phyloP scores from a whole-genome alignment of 441 rosid genomes.

The Sinapis alba region DNA sequence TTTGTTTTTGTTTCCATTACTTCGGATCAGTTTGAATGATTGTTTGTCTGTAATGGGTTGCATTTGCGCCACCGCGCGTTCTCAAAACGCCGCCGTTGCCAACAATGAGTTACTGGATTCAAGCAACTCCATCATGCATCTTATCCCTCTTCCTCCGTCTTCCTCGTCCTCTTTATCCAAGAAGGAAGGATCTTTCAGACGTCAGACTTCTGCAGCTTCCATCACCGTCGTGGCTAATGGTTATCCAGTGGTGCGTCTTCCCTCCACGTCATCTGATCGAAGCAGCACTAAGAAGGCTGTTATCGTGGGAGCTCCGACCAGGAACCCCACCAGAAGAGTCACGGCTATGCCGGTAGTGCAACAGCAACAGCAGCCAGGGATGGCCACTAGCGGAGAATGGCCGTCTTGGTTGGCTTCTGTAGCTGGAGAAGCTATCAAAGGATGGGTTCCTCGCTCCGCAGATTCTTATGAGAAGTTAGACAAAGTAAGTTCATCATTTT shows the following conservation, averaged over 20 bases:
- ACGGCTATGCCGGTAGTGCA: slow-evolving; percentile 28
- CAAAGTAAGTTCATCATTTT: slow-evolving; percentile 24
- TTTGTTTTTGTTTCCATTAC: background rate
- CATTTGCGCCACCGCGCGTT: slow-evolving; percentile 43
- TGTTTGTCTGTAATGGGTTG: slow-evolving; percentile 35
- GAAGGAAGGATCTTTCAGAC: slow-evolving; percentile 25
- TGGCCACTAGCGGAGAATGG: slow-evolving; percentile 30
- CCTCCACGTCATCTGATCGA: slow-evolving; percentile 37
- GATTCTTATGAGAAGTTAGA: slow-evolving; percentile 42
- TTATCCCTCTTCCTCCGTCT: slow-evolving; percentile 15
- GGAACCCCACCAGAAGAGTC: slow-evolving; percentile 30
- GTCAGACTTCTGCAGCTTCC: slow-evolving; percentile 29
- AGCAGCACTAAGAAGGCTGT: background rate
- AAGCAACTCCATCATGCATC: slow-evolving; percentile 38
- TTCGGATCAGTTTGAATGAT: slow-evolving; percentile 10
- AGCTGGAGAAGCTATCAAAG: slow-evolving; percentile 43
- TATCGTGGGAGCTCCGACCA: slow-evolving; percentile 25
- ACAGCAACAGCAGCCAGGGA: background rate
- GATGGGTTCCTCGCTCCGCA: slow-evolving; percentile 44
- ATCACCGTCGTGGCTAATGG: slow-evolving; percentile 35
- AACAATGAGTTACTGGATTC: slow-evolving; percentile 35
- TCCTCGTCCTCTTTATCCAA: slow-evolving; percentile 30
- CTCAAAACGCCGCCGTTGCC: slow-evolving; percentile 36
- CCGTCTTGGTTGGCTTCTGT: slow-evolving; percentile 45
- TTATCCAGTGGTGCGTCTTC: slow-evolving; percentile 30